Evolutionary conservation across 345 rosid genomes (phyloP), one percentile per base, ranked within the genome.

Genomic region (Pistacia integerrima): DNA sequence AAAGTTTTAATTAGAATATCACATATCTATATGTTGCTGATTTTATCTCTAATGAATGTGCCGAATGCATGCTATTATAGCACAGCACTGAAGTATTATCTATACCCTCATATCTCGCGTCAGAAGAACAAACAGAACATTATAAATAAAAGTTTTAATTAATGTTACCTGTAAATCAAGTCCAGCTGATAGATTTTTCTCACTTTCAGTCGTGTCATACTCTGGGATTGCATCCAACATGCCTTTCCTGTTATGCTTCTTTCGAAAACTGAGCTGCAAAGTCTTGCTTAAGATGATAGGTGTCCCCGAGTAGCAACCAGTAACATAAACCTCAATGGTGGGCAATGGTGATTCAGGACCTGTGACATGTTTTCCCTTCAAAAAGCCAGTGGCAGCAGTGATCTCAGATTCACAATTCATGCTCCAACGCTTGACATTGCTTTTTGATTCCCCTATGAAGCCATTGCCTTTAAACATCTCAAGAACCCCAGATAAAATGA

Each of bases 241-340:
- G 71, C 82, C 75, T 74, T 85, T 89, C 77, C 89, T 85, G 25
- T 61, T 78, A 35, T 84, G 88, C 83, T 90, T 95, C 86, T 89
- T 95, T 76, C 90, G 85, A 54, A 79, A 87, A 81, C 81, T 80
- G 76, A 89, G 87, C 83, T 87, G 91, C 83, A 92, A 78, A 25
- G 90, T 87, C 88, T 95, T 93, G 63, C 94, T 93, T 70, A 95
- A 75, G 70, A 95, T 93, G 64, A 95, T 86, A 0, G 99, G 98
- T 6, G 86, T 87, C 57, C 97, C 94, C 13, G 90, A 84, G 82
- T 87, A 93, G 74, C 85, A 87, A 30, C 98, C 97, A 1, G 99
- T 83, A 48, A 95, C 87, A 77, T 88, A 96, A 56, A 96, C 99
- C 86, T 96, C 98, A 76, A 96, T 79, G 73, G 85, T 84, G 8